A percentile compares a stretch with the other conserved stretches of the same genome.
Conservation (phyloP, 192 early-diverging fungal species). For the Gaertneriomyces semiglobifer region DNA sequence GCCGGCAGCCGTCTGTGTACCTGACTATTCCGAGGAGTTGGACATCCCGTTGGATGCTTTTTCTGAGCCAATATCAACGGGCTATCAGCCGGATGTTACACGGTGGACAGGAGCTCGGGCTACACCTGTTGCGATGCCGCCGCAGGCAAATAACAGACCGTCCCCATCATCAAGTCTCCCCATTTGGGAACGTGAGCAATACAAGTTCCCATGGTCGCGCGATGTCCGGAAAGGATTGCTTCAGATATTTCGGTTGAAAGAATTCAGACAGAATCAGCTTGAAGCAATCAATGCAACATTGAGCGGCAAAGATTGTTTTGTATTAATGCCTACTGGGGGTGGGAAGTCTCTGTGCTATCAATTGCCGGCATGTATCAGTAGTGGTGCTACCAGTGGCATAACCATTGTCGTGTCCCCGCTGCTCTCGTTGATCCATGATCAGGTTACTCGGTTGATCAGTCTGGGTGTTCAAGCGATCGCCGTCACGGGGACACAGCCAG, state of each 20-base stretch:
- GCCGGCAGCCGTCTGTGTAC: too few species aligned
- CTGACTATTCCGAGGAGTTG: too few species aligned
- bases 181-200: background rate
- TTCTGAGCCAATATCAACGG: too few species aligned
- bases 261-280: slow-evolving; percentile 81
- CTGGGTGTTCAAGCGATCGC: slow-evolving; percentile 56
- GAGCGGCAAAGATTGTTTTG: slow-evolving; percentile 78
- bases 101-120: background rate
- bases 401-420: slow-evolving; percentile 92
- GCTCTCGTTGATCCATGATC: slow-evolving; percentile 94
- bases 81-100: too few species aligned
- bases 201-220: slow-evolving; percentile 64
- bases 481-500: slow-evolving; percentile 60
- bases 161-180: background rate
- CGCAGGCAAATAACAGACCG: background rate
- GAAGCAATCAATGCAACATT: slow-evolving; percentile 87
- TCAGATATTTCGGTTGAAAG: slow-evolving; percentile 65
- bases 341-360: slow-evolving; percentile 95
- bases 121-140: slow-evolving; percentile 2
- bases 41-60: too few species aligned
- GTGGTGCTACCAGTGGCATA: slow-evolving; percentile 64
- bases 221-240: slow-evolving; percentile 68
- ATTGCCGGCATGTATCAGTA: slow-evolving; percentile 72
- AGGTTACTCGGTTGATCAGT: slow-evolving; percentile 70
- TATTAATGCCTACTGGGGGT: slow-evolving; percentile 98